These are phyloP conservation scores for Monoraphidium neglectum DNA, from an alignment of 139 green algal genomes.

Conservation along the genomic window DNA sequence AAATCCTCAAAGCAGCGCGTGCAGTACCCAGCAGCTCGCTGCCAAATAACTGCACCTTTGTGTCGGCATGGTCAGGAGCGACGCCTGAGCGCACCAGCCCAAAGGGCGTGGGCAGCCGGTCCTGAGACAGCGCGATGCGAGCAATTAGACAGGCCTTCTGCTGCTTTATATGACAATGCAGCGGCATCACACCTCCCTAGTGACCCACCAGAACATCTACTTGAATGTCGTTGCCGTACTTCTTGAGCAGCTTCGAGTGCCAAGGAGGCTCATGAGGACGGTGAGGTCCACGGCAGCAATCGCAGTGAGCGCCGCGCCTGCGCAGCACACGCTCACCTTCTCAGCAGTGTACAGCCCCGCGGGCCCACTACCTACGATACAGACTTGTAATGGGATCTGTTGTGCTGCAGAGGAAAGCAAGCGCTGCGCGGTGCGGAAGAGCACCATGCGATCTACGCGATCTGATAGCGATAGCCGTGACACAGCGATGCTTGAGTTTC, in stretches of 20 bases:
- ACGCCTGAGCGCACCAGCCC: constrained; percentile 94
- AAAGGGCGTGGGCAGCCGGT: constrained; percentile 92
- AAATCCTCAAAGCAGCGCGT: too few species aligned
- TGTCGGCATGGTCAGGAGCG: constrained; percentile 95
- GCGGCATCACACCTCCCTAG: background rate
- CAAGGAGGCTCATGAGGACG: too few species aligned
- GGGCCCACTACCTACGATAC: constrained; percentile 85
- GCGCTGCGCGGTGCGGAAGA: too few species aligned
- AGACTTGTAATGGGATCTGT: constrained; percentile 49
- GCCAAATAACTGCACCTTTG: too few species aligned
- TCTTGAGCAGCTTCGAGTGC: constrained; percentile 61
- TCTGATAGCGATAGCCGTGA: too few species aligned
- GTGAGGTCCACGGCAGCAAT: background rate
- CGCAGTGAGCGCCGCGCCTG: background rate
- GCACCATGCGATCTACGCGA: too few species aligned
- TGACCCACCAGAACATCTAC: constrained; percentile 57
- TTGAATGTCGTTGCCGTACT: constrained; percentile 27
- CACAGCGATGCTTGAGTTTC: too few species aligned
- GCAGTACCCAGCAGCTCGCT: too few species aligned
- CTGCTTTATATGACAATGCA: background rate
- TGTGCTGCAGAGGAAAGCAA: background rate
- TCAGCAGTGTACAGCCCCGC: constrained; percentile 88
- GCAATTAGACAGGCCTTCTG: background rate
- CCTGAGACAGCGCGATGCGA: constrained; percentile 34
- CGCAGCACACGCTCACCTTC: constrained; percentile 39